Evolutionary conservation across 345 rosid genomes (phyloP).

Genomic region (Dipteronia dyeriana): DNA sequence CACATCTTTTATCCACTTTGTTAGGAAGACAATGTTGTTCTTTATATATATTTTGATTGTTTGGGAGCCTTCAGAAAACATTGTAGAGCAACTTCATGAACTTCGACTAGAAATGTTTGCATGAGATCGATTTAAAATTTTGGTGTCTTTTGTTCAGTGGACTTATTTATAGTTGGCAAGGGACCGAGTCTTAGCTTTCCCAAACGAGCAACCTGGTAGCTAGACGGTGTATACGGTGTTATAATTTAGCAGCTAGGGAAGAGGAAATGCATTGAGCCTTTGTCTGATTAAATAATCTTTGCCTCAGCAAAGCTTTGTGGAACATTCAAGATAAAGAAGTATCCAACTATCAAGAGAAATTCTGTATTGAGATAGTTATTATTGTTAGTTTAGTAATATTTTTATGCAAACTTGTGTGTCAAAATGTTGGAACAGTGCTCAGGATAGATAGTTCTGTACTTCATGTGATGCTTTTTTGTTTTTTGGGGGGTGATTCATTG

Average conservation of each 20-base stretch:
- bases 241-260: background rate
- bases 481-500: background rate
- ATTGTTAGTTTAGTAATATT: background rate
- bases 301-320: background rate
- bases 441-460: background rate
- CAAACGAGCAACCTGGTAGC: background rate
- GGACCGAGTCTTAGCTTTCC: background rate
- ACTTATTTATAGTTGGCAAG: background rate
- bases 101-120: background rate
- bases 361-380: background rate
- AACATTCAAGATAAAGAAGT: background rate
- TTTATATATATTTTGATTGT: background rate
- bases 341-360: background rate
- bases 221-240: background rate
- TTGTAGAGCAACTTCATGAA: background rate
- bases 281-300: background rate
- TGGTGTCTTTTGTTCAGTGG: background rate
- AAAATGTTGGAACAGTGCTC: constrained; percentile 7
- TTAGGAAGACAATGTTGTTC: background rate
- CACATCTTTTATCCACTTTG: background rate
- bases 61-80: background rate
- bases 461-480: background rate
- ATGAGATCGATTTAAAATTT: background rate
- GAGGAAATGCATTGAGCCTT: background rate
- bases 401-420: background rate